Evolutionary conservation across 1,139 yeast species (phyloP).

Genomic region (Nakaseomyces sp.): DNA sequence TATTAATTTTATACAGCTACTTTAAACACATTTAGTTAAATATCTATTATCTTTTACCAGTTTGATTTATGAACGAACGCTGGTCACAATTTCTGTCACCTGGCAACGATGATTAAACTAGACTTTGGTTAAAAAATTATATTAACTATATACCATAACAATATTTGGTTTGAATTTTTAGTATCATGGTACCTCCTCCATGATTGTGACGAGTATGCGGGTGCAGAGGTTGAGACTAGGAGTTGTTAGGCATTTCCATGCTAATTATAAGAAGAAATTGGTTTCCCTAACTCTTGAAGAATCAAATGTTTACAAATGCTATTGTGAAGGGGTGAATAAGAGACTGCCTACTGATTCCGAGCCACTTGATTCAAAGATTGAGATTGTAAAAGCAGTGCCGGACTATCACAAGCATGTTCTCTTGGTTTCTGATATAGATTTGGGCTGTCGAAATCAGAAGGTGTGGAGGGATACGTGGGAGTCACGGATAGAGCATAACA

Average conservation of each 20-base stretch:
- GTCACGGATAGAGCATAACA: not conserved
- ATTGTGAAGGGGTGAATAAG: constrained; percentile 2
- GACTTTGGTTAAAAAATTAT: too few relatives aligned
- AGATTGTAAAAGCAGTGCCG: constrained; percentile 2
- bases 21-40: too few relatives aligned
- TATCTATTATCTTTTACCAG: too few relatives aligned
- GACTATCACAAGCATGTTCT: constrained; percentile 5
- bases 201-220: too few relatives aligned
- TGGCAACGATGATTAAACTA: too few relatives aligned
- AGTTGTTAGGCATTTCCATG: not conserved
- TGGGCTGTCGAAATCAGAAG: not conserved
- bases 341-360: constrained; percentile 2
- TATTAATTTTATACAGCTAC: too few relatives aligned
- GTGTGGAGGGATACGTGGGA: constrained; percentile 3
- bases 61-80: too few relatives aligned
- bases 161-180: too few relatives aligned
- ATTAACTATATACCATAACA: too few relatives aligned
- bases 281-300: not conserved
- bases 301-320: not conserved
- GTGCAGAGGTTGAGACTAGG: not conserved
- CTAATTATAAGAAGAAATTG: not conserved
- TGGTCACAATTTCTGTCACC: too few relatives aligned
- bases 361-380: constrained; percentile 3
- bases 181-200: too few relatives aligned
- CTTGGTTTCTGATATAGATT: constrained; percentile 3